Percentiles rank a stretch among this genome's conserved stretches.
phyloP scores from a whole-genome alignment of 306 rosid species.

The Lithocarpus polystachyus region DNA sequence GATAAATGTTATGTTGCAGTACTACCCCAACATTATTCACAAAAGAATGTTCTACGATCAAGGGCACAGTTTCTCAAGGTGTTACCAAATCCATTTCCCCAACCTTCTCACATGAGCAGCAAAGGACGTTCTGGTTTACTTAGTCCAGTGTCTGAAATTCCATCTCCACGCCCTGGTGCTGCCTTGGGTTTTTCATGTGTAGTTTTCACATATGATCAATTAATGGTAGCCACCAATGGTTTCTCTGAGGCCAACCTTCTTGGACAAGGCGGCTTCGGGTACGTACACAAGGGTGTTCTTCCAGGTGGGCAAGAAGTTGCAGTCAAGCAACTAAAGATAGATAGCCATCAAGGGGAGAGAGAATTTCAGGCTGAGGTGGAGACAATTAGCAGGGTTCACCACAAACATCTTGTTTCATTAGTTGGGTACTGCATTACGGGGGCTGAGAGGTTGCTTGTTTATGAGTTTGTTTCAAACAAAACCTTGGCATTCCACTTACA shows the following conservation, averaged over 20 bases:
- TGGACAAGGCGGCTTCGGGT: conserved; percentile 60
- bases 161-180: conserved; percentile 19
- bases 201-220: conserved; percentile 37
- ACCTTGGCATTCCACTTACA: conserved; percentile 59
- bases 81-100: conserved; percentile 23
- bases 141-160: conserved; percentile 6
- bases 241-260: conserved; percentile 48
- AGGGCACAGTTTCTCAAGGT: conserved; percentile 29
- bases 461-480: conserved; percentile 48
- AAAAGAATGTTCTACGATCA: not conserved
- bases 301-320: conserved; percentile 49
- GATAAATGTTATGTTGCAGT: conserved; percentile 5
- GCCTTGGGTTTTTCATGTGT: conserved; percentile 22
- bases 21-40: conserved; percentile 1
- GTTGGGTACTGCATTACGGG: conserved; percentile 42
- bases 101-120: conserved; percentile 12
- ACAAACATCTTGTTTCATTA: conserved; percentile 54
- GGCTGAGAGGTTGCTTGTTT: conserved; percentile 46
- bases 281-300: conserved; percentile 51
- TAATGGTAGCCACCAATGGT: conserved; percentile 40
- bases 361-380: conserved; percentile 60
- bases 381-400: conserved; percentile 52
- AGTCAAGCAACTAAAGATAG: conserved; percentile 42
- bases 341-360: conserved; percentile 50
- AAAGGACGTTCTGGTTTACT: conserved; percentile 11